phyloP scores from a whole-genome alignment of 148 eudicot species.

The Spergularia marina region DNA sequence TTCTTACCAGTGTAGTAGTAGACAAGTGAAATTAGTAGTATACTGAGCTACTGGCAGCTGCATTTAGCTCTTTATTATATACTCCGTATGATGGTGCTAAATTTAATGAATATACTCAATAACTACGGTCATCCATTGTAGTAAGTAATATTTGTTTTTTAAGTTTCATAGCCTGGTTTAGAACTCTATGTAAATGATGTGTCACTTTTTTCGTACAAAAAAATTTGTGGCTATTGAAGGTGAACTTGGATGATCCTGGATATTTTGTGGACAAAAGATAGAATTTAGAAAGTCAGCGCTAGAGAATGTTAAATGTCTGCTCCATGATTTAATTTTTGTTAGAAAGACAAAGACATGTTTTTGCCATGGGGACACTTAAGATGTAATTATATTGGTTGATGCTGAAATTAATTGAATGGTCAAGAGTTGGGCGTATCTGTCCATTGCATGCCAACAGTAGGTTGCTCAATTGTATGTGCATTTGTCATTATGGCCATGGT shows the following conservation, averaged over 20 bases:
- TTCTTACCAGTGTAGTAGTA: neutral
- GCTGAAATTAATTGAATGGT: neutral
- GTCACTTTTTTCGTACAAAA: neutral
- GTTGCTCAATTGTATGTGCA: neutral
- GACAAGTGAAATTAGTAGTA: neutral
- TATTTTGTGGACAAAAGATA: neutral
- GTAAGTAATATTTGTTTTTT: neutral
- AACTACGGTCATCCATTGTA: neutral
- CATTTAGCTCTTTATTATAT: neutral
- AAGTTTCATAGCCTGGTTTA: neutral
- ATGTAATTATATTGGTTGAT: neutral
- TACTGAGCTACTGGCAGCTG: neutral
- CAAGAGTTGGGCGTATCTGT: neutral
- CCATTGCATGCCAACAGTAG: neutral
- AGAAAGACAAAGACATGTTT: neutral
- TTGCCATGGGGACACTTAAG: neutral
- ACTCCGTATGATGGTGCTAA: neutral
- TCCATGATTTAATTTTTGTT: neutral
- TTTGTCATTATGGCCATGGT: neutral
- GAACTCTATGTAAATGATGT: neutral
- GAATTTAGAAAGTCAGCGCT: neutral
- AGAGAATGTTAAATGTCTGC: neutral
- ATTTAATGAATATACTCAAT: neutral
- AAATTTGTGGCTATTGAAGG: neutral
- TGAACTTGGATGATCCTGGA: neutral